Base-by-base conservation (phyloP, 441 rosid species). In the Euphorbia corollata region DNA sequence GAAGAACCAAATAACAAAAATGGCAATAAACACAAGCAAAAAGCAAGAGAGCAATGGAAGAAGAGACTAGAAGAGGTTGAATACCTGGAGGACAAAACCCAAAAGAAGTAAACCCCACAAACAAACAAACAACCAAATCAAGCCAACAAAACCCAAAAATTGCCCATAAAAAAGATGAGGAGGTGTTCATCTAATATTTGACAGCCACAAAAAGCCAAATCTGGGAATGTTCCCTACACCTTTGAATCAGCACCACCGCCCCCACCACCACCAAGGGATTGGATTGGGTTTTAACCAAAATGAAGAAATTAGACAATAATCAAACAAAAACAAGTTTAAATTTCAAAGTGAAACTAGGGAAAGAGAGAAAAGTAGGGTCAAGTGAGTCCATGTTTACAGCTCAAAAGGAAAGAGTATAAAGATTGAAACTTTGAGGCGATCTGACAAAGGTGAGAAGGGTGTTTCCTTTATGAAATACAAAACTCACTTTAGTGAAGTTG, bases 171-270 rank as follows among this genome's bases (percentile, higher is more conserved):
- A 81, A 80, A 77, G 79, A 83, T 83, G 87, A 80, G 87, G 71
- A 81, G 89, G 81, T 83, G 70, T 78, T 83, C 85, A 71, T 79
- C 81, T 68, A 59, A 59, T 59, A 38, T 68, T 79, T 36, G 84
- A 81, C 72, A 71, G 77, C 73, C 84, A 78, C 74, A 80, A 76
- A 86, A 86, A 74, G 79, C 88, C 87, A 85, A 82, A 84, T 71
- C 80, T 70, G 73, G 82, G 84, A 82, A 82, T 83, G 86, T 85
- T 84, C 85, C 80, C 80, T 62, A 74, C 71, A 79, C 56, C 71
- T 84, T 83, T 83, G 90, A 86, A 87, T 90, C 90, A 90, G 90
- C 87, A 90, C 83, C 87, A 74, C 81, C 84, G 81, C 81, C 86
- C 81, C 89, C 80, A 74, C 80, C 78, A 59, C 68, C 72, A 47